Evolutionary conservation across 2,329 filamentous ascomycete species (phyloP).

Genomic region (Diplocarpon mali): DNA sequence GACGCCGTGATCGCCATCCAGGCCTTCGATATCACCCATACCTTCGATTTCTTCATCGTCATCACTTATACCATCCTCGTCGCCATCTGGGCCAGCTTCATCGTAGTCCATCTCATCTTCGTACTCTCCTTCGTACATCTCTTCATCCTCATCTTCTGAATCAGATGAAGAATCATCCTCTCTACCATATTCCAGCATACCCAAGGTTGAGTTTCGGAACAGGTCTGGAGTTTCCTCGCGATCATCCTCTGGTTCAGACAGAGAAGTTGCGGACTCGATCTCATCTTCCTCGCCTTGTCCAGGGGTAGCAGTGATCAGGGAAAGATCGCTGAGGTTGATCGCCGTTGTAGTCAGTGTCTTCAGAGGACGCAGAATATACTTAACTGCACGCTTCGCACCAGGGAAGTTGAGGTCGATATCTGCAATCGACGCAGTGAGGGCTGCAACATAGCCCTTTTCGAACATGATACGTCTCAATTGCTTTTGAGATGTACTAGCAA

Average conservation of each 20-base stretch:
- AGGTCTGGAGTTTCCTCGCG: conserved; percentile 93
- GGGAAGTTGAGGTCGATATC: conserved; percentile 95
- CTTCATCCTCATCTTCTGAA: conserved; percentile 64
- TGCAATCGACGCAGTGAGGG: conserved; percentile 82
- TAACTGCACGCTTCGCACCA: conserved; percentile 84
- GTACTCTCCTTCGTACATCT: conserved; percentile 90
- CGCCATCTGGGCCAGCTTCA: conserved; percentile 43
- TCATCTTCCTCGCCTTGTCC: conserved; percentile 74
- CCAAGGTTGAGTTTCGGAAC: conserved; percentile 90
- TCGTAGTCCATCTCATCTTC: conserved; percentile 58
- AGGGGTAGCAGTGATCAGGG: conserved; percentile 53
- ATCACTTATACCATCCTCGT: conserved; percentile 80
- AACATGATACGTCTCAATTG: conserved; percentile 94
- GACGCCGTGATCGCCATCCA: conserved; percentile 49
- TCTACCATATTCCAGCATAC: conserved; percentile 79
- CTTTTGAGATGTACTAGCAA: conserved; percentile 50
- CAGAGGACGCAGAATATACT: conserved; percentile 86
- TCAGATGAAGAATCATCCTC: conserved; percentile 71
- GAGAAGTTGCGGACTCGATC: conserved; percentile 74
- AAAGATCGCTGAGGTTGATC: conserved; percentile 63
- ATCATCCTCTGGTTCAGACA: conserved; percentile 77
- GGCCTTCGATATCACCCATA: conserved; percentile 76
- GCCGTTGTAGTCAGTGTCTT: conserved; percentile 81
- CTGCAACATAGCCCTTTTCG: conserved; percentile 88
- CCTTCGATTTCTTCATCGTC: conserved; percentile 72